These are phyloP conservation scores for Calocera cornea DNA, from an alignment of 768 basidiomycete genomes.

Conservation along the genomic window DNA sequence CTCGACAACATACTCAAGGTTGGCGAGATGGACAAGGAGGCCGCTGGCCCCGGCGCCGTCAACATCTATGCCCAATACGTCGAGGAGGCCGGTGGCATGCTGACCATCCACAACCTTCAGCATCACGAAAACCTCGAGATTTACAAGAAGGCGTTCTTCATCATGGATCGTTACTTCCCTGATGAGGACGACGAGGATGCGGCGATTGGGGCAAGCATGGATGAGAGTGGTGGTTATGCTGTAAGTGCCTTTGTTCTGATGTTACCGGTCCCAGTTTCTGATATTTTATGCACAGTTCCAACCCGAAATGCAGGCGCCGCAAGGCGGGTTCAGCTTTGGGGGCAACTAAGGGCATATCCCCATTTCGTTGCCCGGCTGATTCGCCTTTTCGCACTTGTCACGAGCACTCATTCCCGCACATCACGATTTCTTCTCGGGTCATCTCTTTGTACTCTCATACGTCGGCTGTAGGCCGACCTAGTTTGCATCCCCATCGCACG, in stretches of 20 bases:
- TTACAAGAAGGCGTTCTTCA: constrained; percentile 99
- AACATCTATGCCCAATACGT: constrained; percentile 92
- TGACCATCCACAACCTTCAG: constrained; percentile 96
- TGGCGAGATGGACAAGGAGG: constrained; percentile 85
- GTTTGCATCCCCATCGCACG: neutral
- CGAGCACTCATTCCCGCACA: neutral
- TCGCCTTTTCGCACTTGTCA: neutral
- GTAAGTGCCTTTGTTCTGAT: constrained; percentile 18
- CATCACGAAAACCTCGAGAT: constrained; percentile 99
- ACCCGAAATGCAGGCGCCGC: constrained; percentile 8
- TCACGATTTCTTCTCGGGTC: neutral
- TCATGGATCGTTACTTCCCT: constrained; percentile 97
- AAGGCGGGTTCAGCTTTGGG: constrained; percentile 10
- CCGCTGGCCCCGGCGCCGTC: constrained; percentile 61
- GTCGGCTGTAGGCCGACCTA: constrained; percentile 4
- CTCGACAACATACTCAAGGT: constrained; percentile 97
- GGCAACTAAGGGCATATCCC: neutral
- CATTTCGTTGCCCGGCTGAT: neutral
- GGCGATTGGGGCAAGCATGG: constrained; percentile 52
- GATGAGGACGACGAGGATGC: constrained; percentile 88
- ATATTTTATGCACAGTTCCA: constrained; percentile 3
- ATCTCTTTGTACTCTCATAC: neutral
- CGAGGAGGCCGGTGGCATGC: constrained; percentile 98
- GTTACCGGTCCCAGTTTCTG: constrained; percentile 18
- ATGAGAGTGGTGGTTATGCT: constrained; percentile 32